phyloP scores from a whole-genome alignment of 1,284 basidiomycete genomes.

The Calocybe gambosa region DNA sequence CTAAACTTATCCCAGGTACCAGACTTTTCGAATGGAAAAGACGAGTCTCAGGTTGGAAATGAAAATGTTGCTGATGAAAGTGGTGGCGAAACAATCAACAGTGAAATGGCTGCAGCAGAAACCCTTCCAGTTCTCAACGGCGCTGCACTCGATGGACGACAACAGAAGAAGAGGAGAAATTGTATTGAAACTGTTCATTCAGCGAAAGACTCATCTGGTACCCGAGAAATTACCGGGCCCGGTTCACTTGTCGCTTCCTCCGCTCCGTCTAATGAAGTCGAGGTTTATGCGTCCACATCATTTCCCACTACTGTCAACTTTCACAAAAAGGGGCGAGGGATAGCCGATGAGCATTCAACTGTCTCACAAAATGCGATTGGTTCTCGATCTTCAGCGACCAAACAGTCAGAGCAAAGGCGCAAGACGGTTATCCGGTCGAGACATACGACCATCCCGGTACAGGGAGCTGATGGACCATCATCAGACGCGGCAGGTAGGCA shows the following conservation, averaged over 20 bases:
- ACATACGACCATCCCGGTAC: background rate
- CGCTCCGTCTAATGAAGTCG: background rate
- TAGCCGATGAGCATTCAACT: background rate
- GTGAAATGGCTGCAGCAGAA: background rate
- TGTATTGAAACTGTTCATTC: background rate
- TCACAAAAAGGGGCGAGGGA: background rate
- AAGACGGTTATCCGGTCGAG: background rate
- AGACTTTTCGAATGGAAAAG: background rate
- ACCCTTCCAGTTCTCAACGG: no score
- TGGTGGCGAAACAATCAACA: no score
- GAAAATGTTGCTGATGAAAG: background rate
- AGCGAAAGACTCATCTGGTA: background rate
- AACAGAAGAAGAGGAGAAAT: background rate
- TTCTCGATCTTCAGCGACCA: background rate
- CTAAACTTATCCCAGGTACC: background rate
- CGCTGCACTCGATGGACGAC: background rate
- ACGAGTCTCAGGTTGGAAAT: background rate
- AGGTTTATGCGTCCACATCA: background rate
- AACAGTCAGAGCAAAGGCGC: background rate
- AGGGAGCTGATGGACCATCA: conserved; percentile 1
- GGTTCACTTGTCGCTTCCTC: background rate
- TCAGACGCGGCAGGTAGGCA: conserved; percentile 8
- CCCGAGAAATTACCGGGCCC: background rate
- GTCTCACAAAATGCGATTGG: background rate
- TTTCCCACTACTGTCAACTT: background rate